These are phyloP conservation scores for Linaria vulgaris DNA, from an alignment of 257 asterid species.

Conservation along the genomic window DNA sequence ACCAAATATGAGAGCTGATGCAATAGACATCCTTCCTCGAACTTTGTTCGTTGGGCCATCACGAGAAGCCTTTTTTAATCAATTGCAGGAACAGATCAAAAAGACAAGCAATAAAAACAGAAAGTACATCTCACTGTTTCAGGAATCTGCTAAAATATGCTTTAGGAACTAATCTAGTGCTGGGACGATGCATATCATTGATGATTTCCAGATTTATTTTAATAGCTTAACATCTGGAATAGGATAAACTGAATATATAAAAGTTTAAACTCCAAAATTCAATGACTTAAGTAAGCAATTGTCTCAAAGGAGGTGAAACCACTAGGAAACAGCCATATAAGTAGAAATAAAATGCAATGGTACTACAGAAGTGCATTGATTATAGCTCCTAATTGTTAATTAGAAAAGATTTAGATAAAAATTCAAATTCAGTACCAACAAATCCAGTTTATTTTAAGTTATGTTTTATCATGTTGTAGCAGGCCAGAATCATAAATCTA, in stretches of 20 bases:
- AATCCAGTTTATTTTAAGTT: slow-evolving; percentile 16
- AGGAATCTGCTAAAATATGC: slow-evolving; percentile 16
- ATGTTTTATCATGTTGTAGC: slow-evolving; percentile 1
- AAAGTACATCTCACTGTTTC: slow-evolving; percentile 17
- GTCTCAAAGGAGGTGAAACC: slow-evolving; percentile 4
- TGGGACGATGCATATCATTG: background rate
- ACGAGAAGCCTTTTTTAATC: slow-evolving; percentile 75
- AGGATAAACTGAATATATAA: slow-evolving; percentile 7
- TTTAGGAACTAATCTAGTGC: slow-evolving; percentile 21
- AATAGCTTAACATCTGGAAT: background rate
- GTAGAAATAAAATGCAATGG: slow-evolving; percentile 1
- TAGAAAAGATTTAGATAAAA: no score
- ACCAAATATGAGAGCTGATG: slow-evolving; percentile 95
- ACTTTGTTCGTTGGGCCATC: slow-evolving; percentile 98
- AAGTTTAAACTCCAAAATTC: slow-evolving; percentile 3
- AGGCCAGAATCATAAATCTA: slow-evolving; percentile 15
- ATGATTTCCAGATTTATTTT: slow-evolving; percentile 13
- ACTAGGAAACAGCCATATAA: background rate
- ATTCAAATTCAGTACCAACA: slow-evolving; percentile 2
- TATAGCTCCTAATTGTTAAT: slow-evolving; percentile 12
- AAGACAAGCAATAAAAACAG: slow-evolving; percentile 21
- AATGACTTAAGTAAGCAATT: slow-evolving; percentile 14
- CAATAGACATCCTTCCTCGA: slow-evolving; percentile 93
- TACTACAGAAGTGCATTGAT: background rate
- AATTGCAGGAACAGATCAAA: slow-evolving; percentile 25